Percentiles rank a stretch among this genome's conserved stretches.
phyloP scores from a whole-genome alignment of 2,329 filamentous ascomycete species.

The Simplicillium sp. region DNA sequence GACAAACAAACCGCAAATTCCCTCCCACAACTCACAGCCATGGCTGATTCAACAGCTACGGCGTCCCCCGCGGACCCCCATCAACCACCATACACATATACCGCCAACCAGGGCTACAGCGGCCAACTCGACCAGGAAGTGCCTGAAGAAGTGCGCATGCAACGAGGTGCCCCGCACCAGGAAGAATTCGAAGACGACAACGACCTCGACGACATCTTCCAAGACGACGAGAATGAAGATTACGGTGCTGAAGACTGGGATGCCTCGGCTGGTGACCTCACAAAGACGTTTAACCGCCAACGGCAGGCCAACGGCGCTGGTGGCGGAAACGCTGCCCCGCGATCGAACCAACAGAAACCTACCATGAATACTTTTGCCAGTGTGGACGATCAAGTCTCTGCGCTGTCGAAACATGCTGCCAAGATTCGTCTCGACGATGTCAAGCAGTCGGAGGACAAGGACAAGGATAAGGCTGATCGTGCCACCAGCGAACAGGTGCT shows the following conservation, averaged over 20 bases:
- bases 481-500: conserved; percentile 93
- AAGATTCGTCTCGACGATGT: conserved; percentile 73
- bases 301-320: conserved; percentile 48
- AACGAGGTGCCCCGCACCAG: conserved; percentile 13
- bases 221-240: conserved; percentile 56
- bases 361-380: conserved; percentile 69
- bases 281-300: conserved; percentile 84
- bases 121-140: conserved; percentile 23
- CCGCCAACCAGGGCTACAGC: conserved; percentile 30
- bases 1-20: no score
- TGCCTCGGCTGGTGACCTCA: conserved; percentile 57
- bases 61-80: conserved; percentile 30
- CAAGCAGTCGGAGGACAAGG: conserved; percentile 40
- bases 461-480: conserved; percentile 83
- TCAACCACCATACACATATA: conserved; percentile 34
- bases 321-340: conserved; percentile 44
- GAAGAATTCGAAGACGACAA: conserved; percentile 31
- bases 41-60: no score
- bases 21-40: no score
- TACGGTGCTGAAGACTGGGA: conserved; percentile 47
- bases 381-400: conserved; percentile 79
- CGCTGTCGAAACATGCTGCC: conserved; percentile 73
- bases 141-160: conserved; percentile 20
- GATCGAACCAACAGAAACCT: conserved; percentile 70
- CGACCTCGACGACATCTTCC: conserved; percentile 25